phyloP scores from a whole-genome alignment of 1,284 basidiomycete genomes.

The Salmacisia buchloeana region DNA sequence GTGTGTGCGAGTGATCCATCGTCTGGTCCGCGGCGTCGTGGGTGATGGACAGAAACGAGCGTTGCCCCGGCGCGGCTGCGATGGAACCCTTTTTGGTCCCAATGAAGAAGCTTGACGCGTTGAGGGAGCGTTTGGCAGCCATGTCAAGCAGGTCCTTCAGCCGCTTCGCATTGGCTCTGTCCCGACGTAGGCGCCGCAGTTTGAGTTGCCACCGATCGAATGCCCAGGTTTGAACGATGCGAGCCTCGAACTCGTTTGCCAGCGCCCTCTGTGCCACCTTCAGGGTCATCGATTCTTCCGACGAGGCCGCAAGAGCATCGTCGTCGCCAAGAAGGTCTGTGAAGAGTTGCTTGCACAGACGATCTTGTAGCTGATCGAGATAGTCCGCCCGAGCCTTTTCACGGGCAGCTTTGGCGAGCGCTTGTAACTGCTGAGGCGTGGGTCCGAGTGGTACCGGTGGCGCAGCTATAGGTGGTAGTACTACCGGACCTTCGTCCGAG shows the following conservation, averaged over 20 bases:
- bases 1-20: background rate
- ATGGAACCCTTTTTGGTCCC: background rate
- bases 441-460: background rate
- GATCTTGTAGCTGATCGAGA: background rate
- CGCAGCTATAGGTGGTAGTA: background rate
- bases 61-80: background rate
- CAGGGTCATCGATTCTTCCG: background rate
- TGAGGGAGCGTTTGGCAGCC: background rate
- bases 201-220: background rate
- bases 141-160: background rate
- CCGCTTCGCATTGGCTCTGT: background rate
- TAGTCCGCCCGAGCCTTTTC: background rate
- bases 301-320: too few relatives aligned
- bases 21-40: background rate
- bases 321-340: background rate
- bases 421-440: background rate
- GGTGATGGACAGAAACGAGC: constrained; percentile 2
- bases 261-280: background rate
- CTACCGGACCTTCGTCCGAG: too few relatives aligned
- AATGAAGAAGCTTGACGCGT: background rate
- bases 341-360: background rate
- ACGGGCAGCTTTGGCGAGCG: background rate
- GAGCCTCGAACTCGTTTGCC: background rate
- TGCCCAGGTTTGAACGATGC: background rate
- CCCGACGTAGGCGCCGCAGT: background rate